These are phyloP conservation scores for Lactifluus volemus DNA, from an alignment of 768 basidiomycete genomes.

Conservation along the genomic window DNA sequence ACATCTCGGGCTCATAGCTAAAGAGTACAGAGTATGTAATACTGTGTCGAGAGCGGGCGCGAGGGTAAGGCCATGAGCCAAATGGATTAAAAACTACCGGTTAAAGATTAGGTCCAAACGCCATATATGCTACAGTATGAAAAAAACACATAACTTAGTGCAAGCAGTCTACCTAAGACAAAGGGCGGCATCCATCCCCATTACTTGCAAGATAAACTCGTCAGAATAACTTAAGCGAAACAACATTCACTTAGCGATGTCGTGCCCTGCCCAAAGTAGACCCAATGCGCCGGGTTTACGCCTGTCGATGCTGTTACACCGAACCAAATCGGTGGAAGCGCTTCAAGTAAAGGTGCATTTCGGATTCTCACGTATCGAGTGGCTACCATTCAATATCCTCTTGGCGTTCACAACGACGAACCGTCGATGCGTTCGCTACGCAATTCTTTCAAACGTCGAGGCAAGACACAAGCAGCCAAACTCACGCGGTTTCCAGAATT, in stretches of 20 bases:
- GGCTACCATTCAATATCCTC: slow-evolving; percentile 42
- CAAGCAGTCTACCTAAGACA: slow-evolving; percentile 6
- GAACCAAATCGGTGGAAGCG: background rate
- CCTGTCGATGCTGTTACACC: slow-evolving; percentile 34
- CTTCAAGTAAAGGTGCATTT: background rate
- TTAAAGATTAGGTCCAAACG: no score
- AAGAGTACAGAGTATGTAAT: no score
- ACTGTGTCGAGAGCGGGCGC: no score
- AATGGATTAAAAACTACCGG: no score
- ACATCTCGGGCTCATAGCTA: no score
- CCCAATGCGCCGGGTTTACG: slow-evolving; percentile 36
- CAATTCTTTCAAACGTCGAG: slow-evolving; percentile 5
- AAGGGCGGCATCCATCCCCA: slow-evolving; percentile 13
- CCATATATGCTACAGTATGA: no score
- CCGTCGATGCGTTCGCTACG: slow-evolving; percentile 26
- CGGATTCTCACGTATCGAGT: slow-evolving; percentile 34
- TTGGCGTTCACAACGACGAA: slow-evolving; percentile 34
- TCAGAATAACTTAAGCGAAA: background rate
- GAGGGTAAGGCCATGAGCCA: no score
- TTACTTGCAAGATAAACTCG: slow-evolving; percentile 1
- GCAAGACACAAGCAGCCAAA: background rate
- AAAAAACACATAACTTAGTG: no score
- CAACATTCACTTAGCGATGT: background rate
- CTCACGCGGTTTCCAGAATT: slow-evolving; percentile 35
- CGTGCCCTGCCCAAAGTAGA: slow-evolving; percentile 40